Evolutionary conservation across 163 green algal genomes (phyloP).

Genomic region (Dunaliella salina): DNA sequence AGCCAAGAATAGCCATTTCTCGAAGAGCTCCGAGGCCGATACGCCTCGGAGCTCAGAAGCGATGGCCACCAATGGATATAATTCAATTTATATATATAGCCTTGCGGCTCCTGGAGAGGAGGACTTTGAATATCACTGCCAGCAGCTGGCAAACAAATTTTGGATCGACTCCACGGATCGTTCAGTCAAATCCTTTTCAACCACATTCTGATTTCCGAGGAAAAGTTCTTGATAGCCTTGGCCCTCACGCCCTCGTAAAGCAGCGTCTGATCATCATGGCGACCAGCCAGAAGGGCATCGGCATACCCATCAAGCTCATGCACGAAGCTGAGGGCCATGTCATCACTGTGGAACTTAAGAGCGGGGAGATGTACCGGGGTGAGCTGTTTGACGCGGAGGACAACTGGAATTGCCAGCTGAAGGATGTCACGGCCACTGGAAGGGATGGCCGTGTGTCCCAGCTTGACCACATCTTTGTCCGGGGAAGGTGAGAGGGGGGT

Average conservation of each 20-base stretch:
- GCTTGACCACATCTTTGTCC: conserved; percentile 89
- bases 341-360: conserved; percentile 96
- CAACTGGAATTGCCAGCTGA: conserved; percentile 98
- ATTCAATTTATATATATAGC: too few relatives aligned
- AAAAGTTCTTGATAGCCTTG: too few relatives aligned
- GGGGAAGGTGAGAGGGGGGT: conserved; percentile 38
- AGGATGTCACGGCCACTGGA: conserved; percentile 85
- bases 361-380: conserved; percentile 89
- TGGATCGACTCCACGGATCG: too few relatives aligned
- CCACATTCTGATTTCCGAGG: too few relatives aligned
- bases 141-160: too few relatives aligned
- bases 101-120: too few relatives aligned
- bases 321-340: conserved; percentile 96
- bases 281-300: conserved; percentile 57
- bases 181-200: too few relatives aligned
- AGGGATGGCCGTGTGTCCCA: conserved; percentile 69
- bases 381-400: conserved; percentile 93
- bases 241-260: not conserved
- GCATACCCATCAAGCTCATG: conserved; percentile 85
- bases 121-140: too few relatives aligned
- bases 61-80: too few relatives aligned
- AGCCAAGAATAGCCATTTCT: too few relatives aligned
- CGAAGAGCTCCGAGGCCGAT: too few relatives aligned
- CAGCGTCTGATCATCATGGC: conserved; percentile 21
- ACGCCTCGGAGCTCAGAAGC: too few relatives aligned